Conservation (phyloP, 176 grass and related monocot species). For the Oryza australiensis region DNA sequence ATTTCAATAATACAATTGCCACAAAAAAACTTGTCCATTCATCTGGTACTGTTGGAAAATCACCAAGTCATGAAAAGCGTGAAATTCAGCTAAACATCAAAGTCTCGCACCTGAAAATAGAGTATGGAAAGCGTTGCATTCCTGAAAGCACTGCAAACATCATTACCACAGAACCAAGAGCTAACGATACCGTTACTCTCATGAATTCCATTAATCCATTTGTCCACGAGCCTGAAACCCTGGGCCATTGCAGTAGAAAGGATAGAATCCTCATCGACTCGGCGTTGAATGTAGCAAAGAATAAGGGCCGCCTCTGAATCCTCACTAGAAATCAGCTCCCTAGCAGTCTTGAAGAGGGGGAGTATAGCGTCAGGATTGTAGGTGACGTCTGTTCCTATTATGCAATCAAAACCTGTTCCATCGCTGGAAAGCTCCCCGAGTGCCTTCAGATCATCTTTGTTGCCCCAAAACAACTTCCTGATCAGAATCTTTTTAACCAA, state of each 20-base stretch:
- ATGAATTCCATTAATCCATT: constrained; percentile 69
- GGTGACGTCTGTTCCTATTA: constrained; percentile 88
- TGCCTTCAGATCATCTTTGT: constrained; percentile 47
- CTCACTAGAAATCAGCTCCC: constrained; percentile 55
- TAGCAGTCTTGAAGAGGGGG: constrained; percentile 81
- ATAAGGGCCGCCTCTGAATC: constrained; percentile 45
- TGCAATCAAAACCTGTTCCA: constrained; percentile 62
- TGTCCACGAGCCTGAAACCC: constrained; percentile 74
- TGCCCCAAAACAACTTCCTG: constrained; percentile 74
- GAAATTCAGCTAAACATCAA: not conserved
- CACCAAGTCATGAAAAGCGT: not conserved
- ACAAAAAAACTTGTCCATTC: not conserved
- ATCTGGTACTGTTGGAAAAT: not conserved
- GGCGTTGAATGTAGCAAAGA: constrained; percentile 86
- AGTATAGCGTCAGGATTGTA: constrained; percentile 73
- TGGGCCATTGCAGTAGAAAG: constrained; percentile 38
- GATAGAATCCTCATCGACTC: constrained; percentile 69
- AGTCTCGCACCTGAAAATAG: constrained; percentile 53
- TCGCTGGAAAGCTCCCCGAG: constrained; percentile 44
- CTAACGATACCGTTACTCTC: constrained; percentile 61
- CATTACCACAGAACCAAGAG: constrained; percentile 66
- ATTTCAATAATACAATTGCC: not conserved
- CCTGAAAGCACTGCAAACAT: constrained; percentile 39
- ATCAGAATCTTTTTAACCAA: constrained; percentile 46
- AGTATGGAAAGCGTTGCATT: constrained; percentile 65